phyloP scores from a whole-genome alignment of 306 rosid genomes.

The Pterocarpus macrocarpus region DNA sequence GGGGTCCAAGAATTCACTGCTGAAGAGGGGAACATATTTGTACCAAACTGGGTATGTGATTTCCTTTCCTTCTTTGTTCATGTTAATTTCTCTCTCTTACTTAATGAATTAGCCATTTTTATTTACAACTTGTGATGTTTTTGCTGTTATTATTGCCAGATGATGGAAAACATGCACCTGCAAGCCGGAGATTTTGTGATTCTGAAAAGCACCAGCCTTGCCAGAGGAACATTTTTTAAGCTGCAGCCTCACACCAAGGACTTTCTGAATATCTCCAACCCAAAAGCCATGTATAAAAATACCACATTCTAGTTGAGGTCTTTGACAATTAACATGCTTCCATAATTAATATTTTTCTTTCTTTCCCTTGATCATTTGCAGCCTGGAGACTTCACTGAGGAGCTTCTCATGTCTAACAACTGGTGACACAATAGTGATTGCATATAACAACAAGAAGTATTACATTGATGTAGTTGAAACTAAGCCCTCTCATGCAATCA shows the following conservation, averaged over 20 bases:
- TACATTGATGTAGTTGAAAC: slow-evolving; percentile 63
- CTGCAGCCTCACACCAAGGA: slow-evolving; percentile 69
- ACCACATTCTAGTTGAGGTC: neutral
- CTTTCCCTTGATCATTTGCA: slow-evolving; percentile 38
- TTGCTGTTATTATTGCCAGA: slow-evolving; percentile 41
- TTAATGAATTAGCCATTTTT: neutral
- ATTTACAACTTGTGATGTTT: neutral
- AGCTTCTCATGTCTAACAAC: slow-evolving; percentile 63
- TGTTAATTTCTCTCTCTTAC: neutral
- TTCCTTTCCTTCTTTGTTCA: slow-evolving; percentile 8
- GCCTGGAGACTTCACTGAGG: slow-evolving; percentile 64
- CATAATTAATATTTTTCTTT: neutral
- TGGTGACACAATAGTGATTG: slow-evolving; percentile 65
- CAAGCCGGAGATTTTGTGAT: slow-evolving; percentile 53
- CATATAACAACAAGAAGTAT: slow-evolving; percentile 62
- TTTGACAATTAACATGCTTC: neutral
- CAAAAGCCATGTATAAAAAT: slow-evolving; percentile 54
- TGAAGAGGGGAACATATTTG: slow-evolving; percentile 55
- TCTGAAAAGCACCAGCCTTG: slow-evolving; percentile 55
- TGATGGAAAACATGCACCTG: slow-evolving; percentile 69
- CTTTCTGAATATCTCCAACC: slow-evolving; percentile 62
- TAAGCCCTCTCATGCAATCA: slow-evolving; percentile 59
- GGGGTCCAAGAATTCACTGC: slow-evolving; percentile 71
- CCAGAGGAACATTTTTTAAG: slow-evolving; percentile 59
- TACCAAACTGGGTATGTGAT: slow-evolving; percentile 62